Percentiles rank a stretch among this genome's conserved stretches.
Conservation (phyloP, 306 rosid genomes). For the Pyrus betulifolia region DNA sequence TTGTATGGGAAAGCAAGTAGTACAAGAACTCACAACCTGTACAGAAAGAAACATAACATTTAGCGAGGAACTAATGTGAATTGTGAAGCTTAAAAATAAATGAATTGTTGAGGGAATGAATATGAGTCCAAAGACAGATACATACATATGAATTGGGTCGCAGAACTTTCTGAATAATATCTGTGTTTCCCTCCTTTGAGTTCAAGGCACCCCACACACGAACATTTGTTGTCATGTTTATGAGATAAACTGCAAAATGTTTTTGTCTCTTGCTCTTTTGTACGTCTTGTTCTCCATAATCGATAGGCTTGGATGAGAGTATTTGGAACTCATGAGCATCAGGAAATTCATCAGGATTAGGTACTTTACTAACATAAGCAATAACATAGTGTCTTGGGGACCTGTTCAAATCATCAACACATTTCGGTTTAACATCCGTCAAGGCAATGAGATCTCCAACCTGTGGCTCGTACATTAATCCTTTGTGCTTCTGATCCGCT, state of each 20-base stretch:
- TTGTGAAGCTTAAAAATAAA: neutral
- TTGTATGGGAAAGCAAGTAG: slow-evolving; percentile 5
- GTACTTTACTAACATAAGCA: slow-evolving; percentile 10
- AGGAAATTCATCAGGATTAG: neutral
- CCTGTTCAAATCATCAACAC: slow-evolving; percentile 24
- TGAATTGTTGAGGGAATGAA: neutral
- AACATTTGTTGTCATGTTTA: slow-evolving; percentile 21
- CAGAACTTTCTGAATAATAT: slow-evolving; percentile 30
- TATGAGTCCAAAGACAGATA: neutral
- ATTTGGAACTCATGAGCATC: neutral
- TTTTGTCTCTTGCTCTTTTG: neutral
- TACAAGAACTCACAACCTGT: slow-evolving; percentile 34
- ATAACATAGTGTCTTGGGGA: slow-evolving; percentile 18
- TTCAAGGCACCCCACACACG: slow-evolving; percentile 17
- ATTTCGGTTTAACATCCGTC: slow-evolving; percentile 27
- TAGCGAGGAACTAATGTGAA: neutral
- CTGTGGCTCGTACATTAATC: slow-evolving; percentile 31
- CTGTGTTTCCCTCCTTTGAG: neutral
- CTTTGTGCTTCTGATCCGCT: neutral
- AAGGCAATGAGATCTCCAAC: slow-evolving; percentile 54
- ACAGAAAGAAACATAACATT: neutral
- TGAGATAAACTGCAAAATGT: slow-evolving; percentile 17
- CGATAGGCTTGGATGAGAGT: slow-evolving; percentile 15
- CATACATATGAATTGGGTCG: slow-evolving; percentile 25
- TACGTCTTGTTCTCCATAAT: neutral